Evolutionary conservation across 306 rosid genomes (phyloP), one percentile per base, ranked within the genome.

Genomic region (Trichosanthes cucumerina): DNA sequence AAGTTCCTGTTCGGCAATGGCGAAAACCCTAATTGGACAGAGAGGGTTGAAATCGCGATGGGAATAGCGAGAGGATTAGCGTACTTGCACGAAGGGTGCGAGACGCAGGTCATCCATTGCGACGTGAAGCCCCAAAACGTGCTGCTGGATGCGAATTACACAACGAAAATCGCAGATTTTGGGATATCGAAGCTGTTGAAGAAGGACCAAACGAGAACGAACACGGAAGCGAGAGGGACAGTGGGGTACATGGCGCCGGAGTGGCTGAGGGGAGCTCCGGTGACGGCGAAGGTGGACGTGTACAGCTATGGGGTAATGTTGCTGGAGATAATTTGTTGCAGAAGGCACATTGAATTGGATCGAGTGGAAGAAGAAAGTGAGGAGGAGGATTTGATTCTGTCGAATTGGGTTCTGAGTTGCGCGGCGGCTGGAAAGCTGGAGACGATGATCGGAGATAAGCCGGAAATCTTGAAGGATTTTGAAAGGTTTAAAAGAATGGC

Each of bases 241-340:
- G 15, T 81, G 0, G 87, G 87, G 33, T 86, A 84, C 36, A 70
- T 86, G 56, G 85, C 87, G n/a, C 89, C 89, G 0, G 85, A 86
- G 74, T 83, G 89, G 89, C 82, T 76, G 31, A 64, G 46, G 31
- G 78, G 80, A 46, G 38, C 38, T 73, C 80, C 87, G 7, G 79
- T 84, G 43, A 83, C 87, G 38, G 46, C 66, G 43, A 82, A 86
- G 68, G 84, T 72, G 4, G 84, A 84, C 38, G 84, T 82, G 1
- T 86, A 82, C 49, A 82, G 86, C 80, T 86, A 65, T 12, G 84
- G 87, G 4, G 75, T 86, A 31, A 31, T 87, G 81, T 5, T 84
- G 77, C 41, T 84, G 6, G 89, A 84, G 84, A 80, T 82, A 26
- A 69, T 78, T 41, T 86, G 84, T 12, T 79, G 83, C 12, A 58